A percentile compares a stretch with the other conserved stretches of the same genome.
Conservation (phyloP, 2,329 filamentous ascomycete species). For the Xylariaceae sp. region DNA sequence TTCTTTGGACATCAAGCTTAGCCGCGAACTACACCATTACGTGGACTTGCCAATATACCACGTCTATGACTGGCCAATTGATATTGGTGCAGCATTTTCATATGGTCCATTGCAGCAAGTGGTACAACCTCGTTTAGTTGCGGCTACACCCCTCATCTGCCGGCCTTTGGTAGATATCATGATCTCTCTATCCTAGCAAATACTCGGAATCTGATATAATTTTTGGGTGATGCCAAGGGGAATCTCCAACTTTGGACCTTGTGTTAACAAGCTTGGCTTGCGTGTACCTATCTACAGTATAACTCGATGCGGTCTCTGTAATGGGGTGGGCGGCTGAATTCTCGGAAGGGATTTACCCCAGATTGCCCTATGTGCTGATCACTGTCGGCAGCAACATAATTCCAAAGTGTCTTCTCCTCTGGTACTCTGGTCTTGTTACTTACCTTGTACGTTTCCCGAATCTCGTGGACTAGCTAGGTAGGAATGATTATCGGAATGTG, state of each 20-base stretch:
- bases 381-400: background rate
- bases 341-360: slow-evolving; percentile 15
- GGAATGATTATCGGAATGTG: background rate
- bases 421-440: background rate
- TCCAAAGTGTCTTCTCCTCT: background rate
- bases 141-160: slow-evolving; percentile 14
- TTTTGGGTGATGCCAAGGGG: background rate
- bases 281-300: background rate
- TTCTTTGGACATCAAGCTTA: slow-evolving; percentile 25
- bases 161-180: background rate
- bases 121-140: slow-evolving; percentile 14
- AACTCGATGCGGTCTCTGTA: background rate
- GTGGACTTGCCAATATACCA: slow-evolving; percentile 3
- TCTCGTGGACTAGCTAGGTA: background rate
- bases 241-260: too few relatives aligned
- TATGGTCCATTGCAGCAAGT: background rate
- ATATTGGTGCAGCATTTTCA: background rate
- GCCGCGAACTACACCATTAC: slow-evolving; percentile 20
- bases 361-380: slow-evolving; percentile 17
- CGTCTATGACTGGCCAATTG: slow-evolving; percentile 12
- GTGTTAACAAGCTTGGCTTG: too few relatives aligned
- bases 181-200: background rate
- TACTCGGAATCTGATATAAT: slow-evolving; percentile 1
- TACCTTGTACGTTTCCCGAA: background rate
- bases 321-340: slow-evolving; percentile 18